Conservation (phyloP, 176 grass and related monocot species). For the Oryza punctata region DNA sequence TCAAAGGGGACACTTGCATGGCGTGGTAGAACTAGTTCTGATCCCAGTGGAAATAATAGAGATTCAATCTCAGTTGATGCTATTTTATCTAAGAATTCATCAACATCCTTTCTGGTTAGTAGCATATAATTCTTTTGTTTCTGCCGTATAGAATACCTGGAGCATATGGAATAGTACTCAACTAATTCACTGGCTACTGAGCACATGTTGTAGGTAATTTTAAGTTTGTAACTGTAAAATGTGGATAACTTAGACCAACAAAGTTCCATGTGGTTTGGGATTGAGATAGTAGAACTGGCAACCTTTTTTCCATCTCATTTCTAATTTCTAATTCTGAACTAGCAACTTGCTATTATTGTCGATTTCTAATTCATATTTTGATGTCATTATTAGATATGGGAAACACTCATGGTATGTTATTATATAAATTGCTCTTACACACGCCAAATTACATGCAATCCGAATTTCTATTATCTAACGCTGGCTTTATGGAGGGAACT, state of each 20-base stretch:
- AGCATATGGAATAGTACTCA: neutral
- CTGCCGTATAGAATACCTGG: neutral
- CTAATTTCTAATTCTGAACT: constrained; percentile 7
- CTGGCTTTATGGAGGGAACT: neutral
- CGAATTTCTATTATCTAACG: neutral
- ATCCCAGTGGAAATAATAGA: constrained; percentile 63
- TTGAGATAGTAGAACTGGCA: neutral
- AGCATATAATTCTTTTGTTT: constrained; percentile 33
- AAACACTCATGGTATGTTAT: neutral
- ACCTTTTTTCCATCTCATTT: constrained; percentile 10
- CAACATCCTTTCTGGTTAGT: constrained; percentile 69
- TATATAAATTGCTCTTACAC: neutral
- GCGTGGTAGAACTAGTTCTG: constrained; percentile 85
- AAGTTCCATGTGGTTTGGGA: neutral
- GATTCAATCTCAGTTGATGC: constrained; percentile 91
- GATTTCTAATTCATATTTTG: neutral
- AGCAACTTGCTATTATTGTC: neutral
- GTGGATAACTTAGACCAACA: constrained; percentile 17
- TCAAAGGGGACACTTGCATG: constrained; percentile 75
- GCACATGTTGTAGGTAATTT: neutral
- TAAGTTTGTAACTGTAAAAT: neutral
- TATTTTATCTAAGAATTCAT: constrained; percentile 81
- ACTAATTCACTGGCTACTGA: neutral
- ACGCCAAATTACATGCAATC: neutral
- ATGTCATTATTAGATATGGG: neutral